phyloP scores from a whole-genome alignment of 257 asterid species.

The Scutellaria baicalensis region DNA sequence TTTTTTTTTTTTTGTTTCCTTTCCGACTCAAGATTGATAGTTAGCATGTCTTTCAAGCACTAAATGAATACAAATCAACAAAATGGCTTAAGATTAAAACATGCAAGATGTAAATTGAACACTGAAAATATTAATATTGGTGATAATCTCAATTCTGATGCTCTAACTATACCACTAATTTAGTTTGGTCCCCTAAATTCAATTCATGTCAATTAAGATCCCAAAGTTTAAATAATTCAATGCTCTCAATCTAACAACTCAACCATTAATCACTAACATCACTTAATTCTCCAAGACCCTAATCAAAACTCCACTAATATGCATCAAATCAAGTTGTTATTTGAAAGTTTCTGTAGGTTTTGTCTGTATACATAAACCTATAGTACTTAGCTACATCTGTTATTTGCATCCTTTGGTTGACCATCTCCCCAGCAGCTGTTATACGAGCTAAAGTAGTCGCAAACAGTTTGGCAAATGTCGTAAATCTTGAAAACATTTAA shows the following conservation, averaged over 20 bases:
- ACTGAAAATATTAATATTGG: background rate
- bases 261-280: no score
- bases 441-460: background rate
- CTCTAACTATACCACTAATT: background rate
- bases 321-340: no score
- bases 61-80: background rate
- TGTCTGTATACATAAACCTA: background rate
- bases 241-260: no score
- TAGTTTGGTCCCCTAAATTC: background rate
- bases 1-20: no score
- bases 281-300: no score
- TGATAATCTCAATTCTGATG: background rate
- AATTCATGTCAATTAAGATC: background rate
- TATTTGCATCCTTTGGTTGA: background rate
- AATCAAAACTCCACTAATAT: no score
- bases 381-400: background rate
- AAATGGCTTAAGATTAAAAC: background rate
- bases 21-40: no score
- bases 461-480: background rate
- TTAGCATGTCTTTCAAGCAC: no score
- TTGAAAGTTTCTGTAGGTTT: background rate
- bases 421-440: background rate
- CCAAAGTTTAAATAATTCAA: background rate
- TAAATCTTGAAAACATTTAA: background rate
- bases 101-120: background rate